Evolutionary conservation across 1,284 basidiomycete genomes (phyloP), one percentile per base, ranked within the genome.

Genomic region (Termitomyces sp.): DNA sequence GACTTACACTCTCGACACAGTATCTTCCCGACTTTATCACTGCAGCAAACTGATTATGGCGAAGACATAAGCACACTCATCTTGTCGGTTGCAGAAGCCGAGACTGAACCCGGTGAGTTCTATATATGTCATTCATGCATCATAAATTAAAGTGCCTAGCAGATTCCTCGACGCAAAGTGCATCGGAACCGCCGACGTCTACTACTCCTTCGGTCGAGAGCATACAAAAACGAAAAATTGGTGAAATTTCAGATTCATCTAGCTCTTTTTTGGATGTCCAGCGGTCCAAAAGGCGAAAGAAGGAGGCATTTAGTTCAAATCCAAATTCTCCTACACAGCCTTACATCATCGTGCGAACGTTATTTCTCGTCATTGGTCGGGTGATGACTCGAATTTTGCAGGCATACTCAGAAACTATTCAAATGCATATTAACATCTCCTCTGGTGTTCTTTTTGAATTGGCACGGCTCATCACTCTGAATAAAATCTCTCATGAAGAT

Each of bases 371-470:
- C 8, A 30, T n/a, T 26, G 31, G 13, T n/a, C 1, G 28, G 31
- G 15, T 5, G n/a, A n/a, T 33, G 10, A 3, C 15, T 9, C 38
- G n/a, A 43, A 41, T 21, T 21, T 5, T 53, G n/a, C 13, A 62
- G 61, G 55, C 61, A 15, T 30, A 53, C 13, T 58, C 51, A 10
- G 10, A 26, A 5, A 5, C 31, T 19, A 41, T 56, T 21, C 55
- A 60, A 52, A 31, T 45, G 8, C 21, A 49, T 15, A 19, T 50
- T 12, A 47, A 34, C 17, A 36, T 62, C 12, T 38, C 57, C 2
- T 60, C 49, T 49, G 64, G 64, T 3, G 64, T 64, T 26, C 43
- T 52, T 21, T 64, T 48, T 24, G 64, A 65, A 54, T 15, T 65
- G 12, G 64, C 62, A 19, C 57, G 64, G 10, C 53, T 65, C 2